Percentiles rank a stretch among this genome's conserved stretches.
phyloP scores from a whole-genome alignment of 2,329 filamentous ascomycete species.

The Aspergillus neotritici region DNA sequence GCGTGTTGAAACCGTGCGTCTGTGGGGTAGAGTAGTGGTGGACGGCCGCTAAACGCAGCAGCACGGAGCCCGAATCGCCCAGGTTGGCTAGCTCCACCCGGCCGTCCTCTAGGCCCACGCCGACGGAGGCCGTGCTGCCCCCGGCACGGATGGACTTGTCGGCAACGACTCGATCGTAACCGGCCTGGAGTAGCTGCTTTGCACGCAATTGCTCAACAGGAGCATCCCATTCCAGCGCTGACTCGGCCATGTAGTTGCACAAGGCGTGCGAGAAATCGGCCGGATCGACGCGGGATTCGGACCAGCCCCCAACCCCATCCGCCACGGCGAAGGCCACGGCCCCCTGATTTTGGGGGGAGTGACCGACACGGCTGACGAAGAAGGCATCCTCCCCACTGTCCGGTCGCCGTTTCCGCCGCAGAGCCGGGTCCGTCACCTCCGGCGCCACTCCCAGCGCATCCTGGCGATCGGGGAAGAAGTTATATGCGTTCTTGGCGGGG shows the following conservation, averaged over 20 bases:
- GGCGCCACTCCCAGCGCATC: conserved; percentile 33
- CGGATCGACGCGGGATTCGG: conserved; percentile 84
- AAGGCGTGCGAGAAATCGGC: conserved; percentile 92
- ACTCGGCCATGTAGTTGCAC: conserved; percentile 85
- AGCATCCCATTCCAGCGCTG: conserved; percentile 55
- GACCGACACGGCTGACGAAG: conserved; percentile 78
- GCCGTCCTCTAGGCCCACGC: conserved; percentile 66
- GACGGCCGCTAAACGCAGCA: conserved; percentile 78
- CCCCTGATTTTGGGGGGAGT: conserved; percentile 36
- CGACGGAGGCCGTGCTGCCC: conserved; percentile 89
- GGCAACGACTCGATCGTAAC: conserved; percentile 73
- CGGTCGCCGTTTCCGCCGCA: conserved; percentile 58
- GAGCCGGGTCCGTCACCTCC: conserved; percentile 43
- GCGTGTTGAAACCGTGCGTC: conserved; percentile 96
- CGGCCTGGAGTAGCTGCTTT: conserved; percentile 68
- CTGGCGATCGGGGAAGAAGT: conserved; percentile 55
- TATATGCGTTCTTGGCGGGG: conserved; percentile 63
- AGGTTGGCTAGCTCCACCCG: conserved; percentile 84
- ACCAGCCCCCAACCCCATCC: conserved; percentile 94
- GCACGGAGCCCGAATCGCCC: conserved; percentile 89
- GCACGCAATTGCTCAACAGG: conserved; percentile 47
- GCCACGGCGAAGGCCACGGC: conserved; percentile 77
- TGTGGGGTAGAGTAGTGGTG: conserved; percentile 78
- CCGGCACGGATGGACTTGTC: conserved; percentile 72
- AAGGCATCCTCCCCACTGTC: conserved; percentile 93